Evolutionary conservation across 495 filamentous ascomycete species (phyloP).

Genomic region (Talaromyces trachyspermus): DNA sequence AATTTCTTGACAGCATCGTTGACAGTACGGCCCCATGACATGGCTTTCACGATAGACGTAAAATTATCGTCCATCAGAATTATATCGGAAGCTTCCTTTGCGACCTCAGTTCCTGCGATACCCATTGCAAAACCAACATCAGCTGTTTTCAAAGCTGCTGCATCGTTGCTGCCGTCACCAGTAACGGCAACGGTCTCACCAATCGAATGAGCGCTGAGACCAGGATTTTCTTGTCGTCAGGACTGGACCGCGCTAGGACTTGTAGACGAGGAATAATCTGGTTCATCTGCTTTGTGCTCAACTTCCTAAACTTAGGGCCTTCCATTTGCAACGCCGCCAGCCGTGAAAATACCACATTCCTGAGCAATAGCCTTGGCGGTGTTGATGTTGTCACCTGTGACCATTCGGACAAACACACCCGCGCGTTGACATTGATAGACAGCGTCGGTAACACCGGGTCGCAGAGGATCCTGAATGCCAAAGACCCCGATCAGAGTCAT

Average conservation of each 20-base stretch:
- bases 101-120: conserved; percentile 82
- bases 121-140: conserved; percentile 94
- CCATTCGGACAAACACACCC: conserved; percentile 83
- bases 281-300: conserved; percentile 61
- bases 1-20: conserved; percentile 91
- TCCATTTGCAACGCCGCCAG: conserved; percentile 75
- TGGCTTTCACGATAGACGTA: conserved; percentile 77
- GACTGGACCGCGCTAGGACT: conserved; percentile 78
- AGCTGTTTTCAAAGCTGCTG: conserved; percentile 76
- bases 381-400: conserved; percentile 79
- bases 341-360: conserved; percentile 74
- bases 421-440: conserved; percentile 68
- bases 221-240: conserved; percentile 75
- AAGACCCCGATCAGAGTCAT: conserved; percentile 76
- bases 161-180: conserved; percentile 90
- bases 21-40: conserved; percentile 82
- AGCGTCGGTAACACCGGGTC: conserved; percentile 66
- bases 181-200: conserved; percentile 91
- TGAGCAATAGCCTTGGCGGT: conserved; percentile 82
- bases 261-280: conserved; percentile 66
- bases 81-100: conserved; percentile 89
- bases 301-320: conserved; percentile 68
- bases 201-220: conserved; percentile 75
- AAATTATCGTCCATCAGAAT: conserved; percentile 95
- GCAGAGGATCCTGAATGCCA: conserved; percentile 83